Evolutionary conservation across 257 asterid genomes (phyloP).

Genomic region (Plantago ovata): DNA sequence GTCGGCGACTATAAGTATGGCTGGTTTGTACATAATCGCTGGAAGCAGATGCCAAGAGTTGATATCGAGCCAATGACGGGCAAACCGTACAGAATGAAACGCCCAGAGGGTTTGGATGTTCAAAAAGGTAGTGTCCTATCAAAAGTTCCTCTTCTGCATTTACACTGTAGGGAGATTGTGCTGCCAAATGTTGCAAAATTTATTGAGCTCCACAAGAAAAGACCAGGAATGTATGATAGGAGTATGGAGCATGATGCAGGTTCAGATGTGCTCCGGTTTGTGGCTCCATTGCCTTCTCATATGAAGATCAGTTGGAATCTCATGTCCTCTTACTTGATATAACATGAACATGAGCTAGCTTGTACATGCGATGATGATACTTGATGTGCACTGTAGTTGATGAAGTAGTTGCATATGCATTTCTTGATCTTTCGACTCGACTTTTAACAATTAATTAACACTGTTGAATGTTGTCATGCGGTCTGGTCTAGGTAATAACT

Average conservation of each 20-base stretch:
- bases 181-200: conserved; percentile 78
- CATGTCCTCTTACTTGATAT: conserved; percentile 61
- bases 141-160: conserved; percentile 81
- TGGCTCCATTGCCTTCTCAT: conserved; percentile 87
- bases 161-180: conserved; percentile 86
- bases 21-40: conserved; percentile 75
- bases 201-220: conserved; percentile 38
- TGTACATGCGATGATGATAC: no score
- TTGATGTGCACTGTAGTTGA: no score
- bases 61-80: conserved; percentile 76
- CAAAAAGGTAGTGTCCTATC: conserved; percentile 92
- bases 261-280: conserved; percentile 65
- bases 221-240: neutral
- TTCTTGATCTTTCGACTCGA: no score
- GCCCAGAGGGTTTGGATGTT: conserved; percentile 85
- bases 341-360: neutral
- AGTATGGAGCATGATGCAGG: conserved; percentile 30
- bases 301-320: conserved; percentile 97
- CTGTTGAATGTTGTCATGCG: no score
- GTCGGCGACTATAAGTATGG: conserved; percentile 94
- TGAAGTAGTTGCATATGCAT: no score
- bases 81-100: conserved; percentile 59
- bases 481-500: no score
- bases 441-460: no score
- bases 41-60: conserved; percentile 93